phyloP scores from a whole-genome alignment of 352 stramenopile species.

The Plasmopara viticola region DNA sequence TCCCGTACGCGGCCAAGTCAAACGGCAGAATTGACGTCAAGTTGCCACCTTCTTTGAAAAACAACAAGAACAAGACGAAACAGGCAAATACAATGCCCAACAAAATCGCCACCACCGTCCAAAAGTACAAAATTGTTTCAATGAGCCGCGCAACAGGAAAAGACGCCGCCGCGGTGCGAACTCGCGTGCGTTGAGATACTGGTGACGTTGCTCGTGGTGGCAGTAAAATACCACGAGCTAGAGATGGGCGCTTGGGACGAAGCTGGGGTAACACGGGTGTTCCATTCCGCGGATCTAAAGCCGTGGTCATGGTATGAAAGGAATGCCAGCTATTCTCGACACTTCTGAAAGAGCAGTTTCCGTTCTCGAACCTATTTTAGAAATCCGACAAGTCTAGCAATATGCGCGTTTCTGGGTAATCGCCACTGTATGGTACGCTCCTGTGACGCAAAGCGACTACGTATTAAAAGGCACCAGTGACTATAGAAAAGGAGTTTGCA shows the following conservation, averaged over 20 bases:
- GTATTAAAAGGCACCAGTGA: constrained; percentile 3
- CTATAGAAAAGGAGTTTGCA: background rate
- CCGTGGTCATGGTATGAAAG: constrained; percentile 9
- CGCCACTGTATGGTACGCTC: constrained; percentile 58
- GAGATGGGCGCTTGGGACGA: constrained; percentile 7
- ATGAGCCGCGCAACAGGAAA: constrained; percentile 24
- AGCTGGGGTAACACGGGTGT: constrained; percentile 14
- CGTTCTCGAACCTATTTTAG: constrained; percentile 15
- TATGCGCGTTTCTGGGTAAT: constrained; percentile 48
- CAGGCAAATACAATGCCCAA: constrained; percentile 40
- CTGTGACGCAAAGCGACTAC: constrained; percentile 17
- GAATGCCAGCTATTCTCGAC: background rate
- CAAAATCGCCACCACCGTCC: constrained; percentile 45
- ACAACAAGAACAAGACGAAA: constrained; percentile 55
- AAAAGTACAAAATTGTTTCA: constrained; percentile 48
- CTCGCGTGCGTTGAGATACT: background rate
- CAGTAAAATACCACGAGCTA: constrained; percentile 15
- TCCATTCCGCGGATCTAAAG: constrained; percentile 1
- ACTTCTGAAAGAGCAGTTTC: background rate
- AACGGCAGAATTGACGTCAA: constrained; percentile 45
- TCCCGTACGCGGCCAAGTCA: constrained; percentile 45
- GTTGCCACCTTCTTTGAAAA: constrained; percentile 50
- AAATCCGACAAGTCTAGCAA: constrained; percentile 12
- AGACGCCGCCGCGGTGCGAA: constrained; percentile 5
- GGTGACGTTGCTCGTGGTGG: constrained; percentile 9